Evolutionary conservation across 768 basidiomycete genomes (phyloP).

Genomic region (Xerocomus potaroensis): DNA sequence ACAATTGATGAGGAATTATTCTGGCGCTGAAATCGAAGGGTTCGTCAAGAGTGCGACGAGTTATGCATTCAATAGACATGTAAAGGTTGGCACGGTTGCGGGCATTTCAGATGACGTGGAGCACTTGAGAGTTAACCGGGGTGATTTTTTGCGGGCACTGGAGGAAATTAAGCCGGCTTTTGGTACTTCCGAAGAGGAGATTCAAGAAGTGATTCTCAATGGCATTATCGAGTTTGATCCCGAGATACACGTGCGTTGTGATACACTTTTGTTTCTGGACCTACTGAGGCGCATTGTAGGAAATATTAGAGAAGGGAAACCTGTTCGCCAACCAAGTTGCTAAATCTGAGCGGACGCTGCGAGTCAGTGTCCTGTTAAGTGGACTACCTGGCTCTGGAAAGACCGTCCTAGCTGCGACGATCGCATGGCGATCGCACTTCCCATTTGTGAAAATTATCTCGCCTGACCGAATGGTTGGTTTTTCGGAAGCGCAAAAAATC

Average conservation of each 20-base stretch:
- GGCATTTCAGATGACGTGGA: slow-evolving; percentile 96
- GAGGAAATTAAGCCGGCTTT: slow-evolving; percentile 96
- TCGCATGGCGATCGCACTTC: slow-evolving; percentile 89
- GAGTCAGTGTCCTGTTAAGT: slow-evolving; percentile 86
- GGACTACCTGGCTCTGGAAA: slow-evolving; percentile 92
- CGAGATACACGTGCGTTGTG: slow-evolving; percentile 58
- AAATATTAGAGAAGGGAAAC: slow-evolving; percentile 79
- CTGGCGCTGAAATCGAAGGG: slow-evolving; percentile 93
- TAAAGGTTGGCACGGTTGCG: slow-evolving; percentile 96
- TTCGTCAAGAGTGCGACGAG: slow-evolving; percentile 97
- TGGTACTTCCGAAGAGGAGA: slow-evolving; percentile 96
- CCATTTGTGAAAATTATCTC: slow-evolving; percentile 98
- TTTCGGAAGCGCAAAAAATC: slow-evolving; percentile 89
- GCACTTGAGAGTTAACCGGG: slow-evolving; percentile 79
- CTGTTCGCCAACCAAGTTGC: slow-evolving; percentile 94
- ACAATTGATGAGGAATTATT: slow-evolving; percentile 89
- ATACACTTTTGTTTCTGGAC: background rate
- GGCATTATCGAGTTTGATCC: slow-evolving; percentile 89
- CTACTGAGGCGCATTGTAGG: slow-evolving; percentile 41
- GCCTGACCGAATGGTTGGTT: slow-evolving; percentile 96
- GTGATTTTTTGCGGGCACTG: slow-evolving; percentile 86
- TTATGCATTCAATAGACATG: slow-evolving; percentile 97
- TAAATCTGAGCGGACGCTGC: slow-evolving; percentile 82
- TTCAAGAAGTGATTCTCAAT: slow-evolving; percentile 89
- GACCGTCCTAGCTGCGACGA: slow-evolving; percentile 90